Base-by-base conservation (phyloP, 106 monocot species). In the Phalaenopsis aphrodite region DNA sequence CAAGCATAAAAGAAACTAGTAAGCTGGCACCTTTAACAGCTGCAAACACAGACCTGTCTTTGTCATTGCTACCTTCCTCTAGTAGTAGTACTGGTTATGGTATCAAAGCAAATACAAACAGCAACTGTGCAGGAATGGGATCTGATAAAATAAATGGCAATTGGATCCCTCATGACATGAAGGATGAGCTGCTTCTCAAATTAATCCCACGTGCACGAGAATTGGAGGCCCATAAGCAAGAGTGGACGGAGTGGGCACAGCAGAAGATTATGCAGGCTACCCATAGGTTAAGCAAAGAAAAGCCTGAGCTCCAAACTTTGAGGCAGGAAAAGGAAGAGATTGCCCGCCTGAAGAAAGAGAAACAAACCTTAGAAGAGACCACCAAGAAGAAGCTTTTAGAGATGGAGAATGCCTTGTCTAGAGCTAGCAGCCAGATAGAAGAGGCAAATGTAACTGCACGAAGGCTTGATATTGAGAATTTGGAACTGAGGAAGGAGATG, bases 251-350 rank as follows among this genome's bases (percentile, higher is more conserved):
- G 8, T 97, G 96, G 96, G 92, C 94, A 21, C 90, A 92, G 46
- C 87, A 94, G 41, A 94, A 94, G 85, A 85, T 97, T 23, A 92
- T 92, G 92, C 91, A 97, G 79, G 90, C 89, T 61, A 85, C 94
- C 1, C 83, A 84, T 30, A 86, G 96, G 71, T 71, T 97, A 69
- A 83, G 78, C 57, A 94, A 92, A 74, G 94, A 92, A 39, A 94
- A 90, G 73, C 41, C 80, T 38, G 96, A 97, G 82, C 83, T 97
- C 17, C 92, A 92, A 76, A 83, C 71, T 21, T 74, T 97, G 65
- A 84, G 90, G 73, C 92, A 89, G 18, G 94, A 94, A 72, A 90
- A 82, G 77, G 96, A 94, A 15, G 96, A 97, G 58, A 87, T 85
- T 14, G 80, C 77, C 15, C 87, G 96, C 36, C 82, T 97, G 3